These are phyloP conservation scores for Collariella sp. DNA, from an alignment of 495 filamentous ascomycete species.

Conservation along the genomic window DNA sequence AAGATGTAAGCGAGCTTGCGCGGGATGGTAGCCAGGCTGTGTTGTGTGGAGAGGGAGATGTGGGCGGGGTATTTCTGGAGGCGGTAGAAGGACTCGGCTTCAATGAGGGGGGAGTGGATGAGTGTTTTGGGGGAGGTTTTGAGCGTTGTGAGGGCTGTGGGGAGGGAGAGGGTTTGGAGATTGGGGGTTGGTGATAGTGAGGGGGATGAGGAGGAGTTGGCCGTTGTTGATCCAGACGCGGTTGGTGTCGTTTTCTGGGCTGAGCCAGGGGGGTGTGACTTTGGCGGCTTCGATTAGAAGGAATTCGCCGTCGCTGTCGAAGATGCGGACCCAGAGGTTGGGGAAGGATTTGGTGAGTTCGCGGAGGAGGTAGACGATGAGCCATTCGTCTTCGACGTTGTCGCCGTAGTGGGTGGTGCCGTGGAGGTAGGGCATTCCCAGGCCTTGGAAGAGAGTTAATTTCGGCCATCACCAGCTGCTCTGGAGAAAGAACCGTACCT, in stretches of 20 bases:
- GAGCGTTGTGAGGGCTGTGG: slow-evolving; percentile 53
- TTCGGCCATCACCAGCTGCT: background rate
- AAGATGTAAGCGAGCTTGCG: slow-evolving; percentile 76
- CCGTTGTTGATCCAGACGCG: slow-evolving; percentile 75
- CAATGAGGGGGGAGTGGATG: slow-evolving; percentile 58
- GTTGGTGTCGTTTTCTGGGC: slow-evolving; percentile 81
- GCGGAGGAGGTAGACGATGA: slow-evolving; percentile 84
- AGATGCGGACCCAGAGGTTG: slow-evolving; percentile 72
- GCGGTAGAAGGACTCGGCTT: slow-evolving; percentile 86
- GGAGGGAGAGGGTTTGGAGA: slow-evolving; percentile 45
- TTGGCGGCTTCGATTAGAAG: slow-evolving; percentile 90
- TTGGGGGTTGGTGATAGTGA: slow-evolving; percentile 11
- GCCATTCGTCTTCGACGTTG: slow-evolving; percentile 94
- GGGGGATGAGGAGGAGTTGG: slow-evolving; percentile 65
- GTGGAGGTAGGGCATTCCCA: slow-evolving; percentile 46
- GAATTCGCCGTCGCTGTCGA: slow-evolving; percentile 89
- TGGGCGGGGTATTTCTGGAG: slow-evolving; percentile 71
- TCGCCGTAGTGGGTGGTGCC: slow-evolving; percentile 82
- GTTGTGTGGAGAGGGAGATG: slow-evolving; percentile 62
- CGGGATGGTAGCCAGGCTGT: slow-evolving; percentile 61
- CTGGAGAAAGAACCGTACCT: slow-evolving; percentile 34
- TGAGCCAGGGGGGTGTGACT: slow-evolving; percentile 79
- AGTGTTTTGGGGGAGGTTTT: slow-evolving; percentile 42
- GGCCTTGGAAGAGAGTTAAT: background rate
- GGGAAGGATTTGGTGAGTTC: slow-evolving; percentile 65